These are phyloP conservation scores for Plectranthus barbatus DNA, from an alignment of 257 asterid species.

Conservation along the genomic window DNA sequence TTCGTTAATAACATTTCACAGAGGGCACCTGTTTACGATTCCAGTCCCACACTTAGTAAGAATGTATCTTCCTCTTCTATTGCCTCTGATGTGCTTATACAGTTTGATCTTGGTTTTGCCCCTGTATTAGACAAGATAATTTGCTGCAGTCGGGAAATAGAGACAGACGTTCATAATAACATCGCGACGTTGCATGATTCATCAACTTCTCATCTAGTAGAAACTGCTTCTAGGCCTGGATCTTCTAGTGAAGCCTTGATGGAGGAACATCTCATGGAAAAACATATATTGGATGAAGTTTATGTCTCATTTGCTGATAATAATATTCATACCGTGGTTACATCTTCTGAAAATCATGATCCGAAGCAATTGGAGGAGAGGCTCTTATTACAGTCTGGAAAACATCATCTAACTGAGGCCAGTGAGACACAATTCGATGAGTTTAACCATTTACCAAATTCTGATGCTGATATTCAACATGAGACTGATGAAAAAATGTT, in stretches of 20 bases:
- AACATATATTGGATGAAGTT: constrained; percentile 16
- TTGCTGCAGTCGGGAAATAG: constrained; percentile 18
- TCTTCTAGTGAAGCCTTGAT: constrained; percentile 18
- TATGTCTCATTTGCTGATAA: constrained; percentile 15
- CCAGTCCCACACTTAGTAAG: constrained; percentile 40
- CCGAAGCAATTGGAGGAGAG: constrained; percentile 4
- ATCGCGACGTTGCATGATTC: constrained; percentile 18
- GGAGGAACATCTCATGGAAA: constrained; percentile 16
- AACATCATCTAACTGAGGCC: constrained; percentile 12
- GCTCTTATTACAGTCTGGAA: constrained; percentile 9
- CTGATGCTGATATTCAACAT: constrained; percentile 19
- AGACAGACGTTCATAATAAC: constrained; percentile 12
- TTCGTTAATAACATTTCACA: constrained; percentile 20
- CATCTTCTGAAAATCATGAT: constrained; percentile 26
- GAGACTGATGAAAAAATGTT: constrained; percentile 21
- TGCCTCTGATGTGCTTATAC: constrained; percentile 41
- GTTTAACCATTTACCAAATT: constrained; percentile 17
- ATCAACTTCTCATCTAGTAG: constrained; percentile 9
- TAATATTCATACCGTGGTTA: constrained; percentile 9
- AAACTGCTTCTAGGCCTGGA: constrained; percentile 15
- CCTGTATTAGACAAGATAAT: constrained; percentile 29
- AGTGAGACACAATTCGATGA: constrained; percentile 22
- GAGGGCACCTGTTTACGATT: constrained; percentile 54
- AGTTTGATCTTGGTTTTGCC: constrained; percentile 25
- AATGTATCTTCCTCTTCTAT: constrained; percentile 38